Percentiles rank a stretch among this genome's conserved stretches.
These are phyloP conservation scores for Harrya chromipes DNA, from an alignment of 768 basidiomycete species.

Conservation along the genomic window DNA sequence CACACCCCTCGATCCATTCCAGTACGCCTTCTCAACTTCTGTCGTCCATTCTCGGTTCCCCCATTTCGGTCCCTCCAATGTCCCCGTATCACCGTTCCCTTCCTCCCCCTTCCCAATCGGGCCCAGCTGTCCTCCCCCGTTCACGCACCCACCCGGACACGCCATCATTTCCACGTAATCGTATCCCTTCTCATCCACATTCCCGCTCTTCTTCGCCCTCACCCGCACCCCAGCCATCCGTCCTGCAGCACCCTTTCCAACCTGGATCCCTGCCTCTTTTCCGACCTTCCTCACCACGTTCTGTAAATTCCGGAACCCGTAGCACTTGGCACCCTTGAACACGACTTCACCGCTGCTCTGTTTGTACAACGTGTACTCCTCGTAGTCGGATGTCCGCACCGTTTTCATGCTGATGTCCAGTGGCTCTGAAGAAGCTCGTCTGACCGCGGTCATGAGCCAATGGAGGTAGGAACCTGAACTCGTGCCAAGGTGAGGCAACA, in stretches of 20 bases:
- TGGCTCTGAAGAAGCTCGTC: conserved; percentile 38
- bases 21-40: conserved; percentile 80
- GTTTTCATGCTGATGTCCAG: conserved; percentile 52
- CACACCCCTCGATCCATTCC: conserved; percentile 47
- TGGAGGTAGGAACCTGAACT: conserved; percentile 93
- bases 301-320: conserved; percentile 96
- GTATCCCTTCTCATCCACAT: conserved; percentile 48
- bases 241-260: conserved; percentile 69
- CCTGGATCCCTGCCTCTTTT: conserved; percentile 73
- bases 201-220: conserved; percentile 34
- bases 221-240: conserved; percentile 26
- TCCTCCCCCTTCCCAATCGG: conserved; percentile 41
- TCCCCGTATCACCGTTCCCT: conserved; percentile 33
- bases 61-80: conserved; percentile 57
- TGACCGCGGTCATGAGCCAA: conserved; percentile 61
- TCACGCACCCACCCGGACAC: conserved; percentile 95
- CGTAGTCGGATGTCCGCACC: conserved; percentile 74
- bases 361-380: conserved; percentile 60
- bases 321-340: conserved; percentile 94
- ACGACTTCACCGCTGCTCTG: conserved; percentile 54
- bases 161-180: conserved; percentile 99
- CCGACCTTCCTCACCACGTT: conserved; percentile 94
- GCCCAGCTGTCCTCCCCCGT: conserved; percentile 84
- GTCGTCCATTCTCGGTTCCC: conserved; percentile 80
- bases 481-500: conserved; percentile 76